Conservation (phyloP, 2,329 filamentous ascomycete genomes). For the Coniella lustricola region DNA sequence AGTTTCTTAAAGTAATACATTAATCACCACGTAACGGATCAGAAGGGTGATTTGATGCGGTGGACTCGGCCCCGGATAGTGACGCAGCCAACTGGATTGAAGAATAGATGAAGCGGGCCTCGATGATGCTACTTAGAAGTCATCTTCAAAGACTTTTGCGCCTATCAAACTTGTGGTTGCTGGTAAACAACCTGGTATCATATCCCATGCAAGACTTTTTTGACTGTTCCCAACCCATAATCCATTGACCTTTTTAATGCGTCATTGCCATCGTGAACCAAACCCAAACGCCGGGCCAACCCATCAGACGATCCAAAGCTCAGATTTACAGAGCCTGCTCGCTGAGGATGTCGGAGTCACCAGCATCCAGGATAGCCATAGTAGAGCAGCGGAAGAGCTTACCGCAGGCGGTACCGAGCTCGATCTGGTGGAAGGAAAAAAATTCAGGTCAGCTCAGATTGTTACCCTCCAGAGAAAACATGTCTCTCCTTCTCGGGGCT, state of each 20-base stretch:
- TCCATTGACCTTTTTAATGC: conserved; percentile 3
- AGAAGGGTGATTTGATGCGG: too few relatives aligned
- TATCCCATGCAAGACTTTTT: conserved; percentile 7
- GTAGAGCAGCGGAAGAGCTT: conserved; percentile 98
- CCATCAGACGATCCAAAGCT: not conserved
- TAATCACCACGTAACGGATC: too few relatives aligned
- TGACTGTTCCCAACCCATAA: conserved; percentile 9
- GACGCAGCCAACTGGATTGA: conserved; percentile 14
- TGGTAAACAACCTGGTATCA: conserved; percentile 16
- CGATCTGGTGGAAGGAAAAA: conserved; percentile 60
- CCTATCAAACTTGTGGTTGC: conserved; percentile 7
- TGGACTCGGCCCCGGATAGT: conserved; percentile 6
- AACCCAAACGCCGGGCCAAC: conserved; percentile 13
- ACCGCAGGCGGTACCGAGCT: conserved; percentile 95
- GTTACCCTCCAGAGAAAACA: conserved; percentile 77
- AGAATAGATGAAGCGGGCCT: conserved; percentile 12
- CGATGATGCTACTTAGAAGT: conserved; percentile 11
- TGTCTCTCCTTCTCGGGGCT: conserved; percentile 84
- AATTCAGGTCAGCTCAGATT: conserved; percentile 46
- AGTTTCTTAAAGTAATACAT: too few relatives aligned
- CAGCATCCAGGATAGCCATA: conserved; percentile 94
- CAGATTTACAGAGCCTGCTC: conserved; percentile 57
- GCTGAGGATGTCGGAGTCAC: conserved; percentile 95
- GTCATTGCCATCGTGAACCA: conserved; percentile 9
- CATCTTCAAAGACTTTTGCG: conserved; percentile 3